Evolutionary conservation across 2,329 filamentous ascomycete genomes (phyloP).

Genomic region (Fusarium musae): DNA sequence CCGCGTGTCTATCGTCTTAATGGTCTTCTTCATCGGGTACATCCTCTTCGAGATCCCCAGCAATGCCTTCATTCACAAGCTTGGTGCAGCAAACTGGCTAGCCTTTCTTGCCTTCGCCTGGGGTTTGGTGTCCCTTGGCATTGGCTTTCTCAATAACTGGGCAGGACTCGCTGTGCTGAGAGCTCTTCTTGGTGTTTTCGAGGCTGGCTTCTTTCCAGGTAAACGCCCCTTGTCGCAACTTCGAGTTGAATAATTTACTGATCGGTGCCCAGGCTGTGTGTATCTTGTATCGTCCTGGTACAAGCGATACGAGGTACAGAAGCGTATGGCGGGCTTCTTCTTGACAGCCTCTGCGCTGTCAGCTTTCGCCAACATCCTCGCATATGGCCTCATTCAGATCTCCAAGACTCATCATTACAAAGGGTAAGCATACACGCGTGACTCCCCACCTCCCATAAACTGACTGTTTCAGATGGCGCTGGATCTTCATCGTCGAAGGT

Average conservation of each 20-base stretch:
- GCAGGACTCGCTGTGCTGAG: constrained; percentile 14
- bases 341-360: constrained; percentile 15
- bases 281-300: constrained; percentile 32
- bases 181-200: constrained; percentile 20
- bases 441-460: too few relatives aligned
- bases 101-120: constrained; percentile 18
- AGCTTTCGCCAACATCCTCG: constrained; percentile 29
- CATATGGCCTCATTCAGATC: constrained; percentile 24
- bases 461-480: constrained; percentile 4
- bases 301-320: constrained; percentile 26
- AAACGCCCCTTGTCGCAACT: rapidly evolving
- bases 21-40: constrained; percentile 37
- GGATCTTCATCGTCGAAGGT: constrained; percentile 36
- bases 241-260: background rate
- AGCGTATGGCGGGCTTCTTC: constrained; percentile 27
- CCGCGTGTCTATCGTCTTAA: constrained; percentile 10
- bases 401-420: constrained; percentile 25
- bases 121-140: constrained; percentile 25
- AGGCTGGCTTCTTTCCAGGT: constrained; percentile 33
- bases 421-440: background rate
- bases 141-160: constrained; percentile 26
- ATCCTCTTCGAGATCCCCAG: constrained; percentile 30
- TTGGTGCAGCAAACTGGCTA: constrained; percentile 33
- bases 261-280: background rate
- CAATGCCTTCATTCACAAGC: constrained; percentile 29